Base-by-base conservation (phyloP, 2,329 filamentous ascomycete species). In the Dactylellina leptospora region DNA sequence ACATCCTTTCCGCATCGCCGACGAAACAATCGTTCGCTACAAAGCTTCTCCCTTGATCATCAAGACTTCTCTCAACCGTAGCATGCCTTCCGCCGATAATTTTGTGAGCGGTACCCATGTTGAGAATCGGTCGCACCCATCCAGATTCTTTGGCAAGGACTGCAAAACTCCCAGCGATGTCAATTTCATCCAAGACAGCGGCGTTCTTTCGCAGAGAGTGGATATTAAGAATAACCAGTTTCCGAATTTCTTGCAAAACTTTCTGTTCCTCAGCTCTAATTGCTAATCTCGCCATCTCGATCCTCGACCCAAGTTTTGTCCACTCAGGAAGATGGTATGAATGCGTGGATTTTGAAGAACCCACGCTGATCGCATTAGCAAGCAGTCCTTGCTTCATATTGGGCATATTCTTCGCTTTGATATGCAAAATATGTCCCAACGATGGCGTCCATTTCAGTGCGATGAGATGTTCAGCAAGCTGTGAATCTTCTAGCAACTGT, bases 21-120 rank as follows among this genome's bases (percentile, higher is more conserved):
- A 97, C 84, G 36, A 90, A 83, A 79, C 92, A 96, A 81, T 97
- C 91, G 76, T 97, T 97, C 53, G 87, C 85, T 45, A 91, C 88
- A 78, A 97, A 97, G 9, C 82, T 87, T 27, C 92, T 87, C 0
- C 93, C 93, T 78, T 92, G 88, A 74, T 90, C 87, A 74, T 86
- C 83, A 1, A 99, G 83, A 0, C 92, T 91, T 9, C 88, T 85
- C 79, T 96, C 93, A 50, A 99, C 95, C 2, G 93, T 97, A 1
- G 93, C 91, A 81, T 99, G 95, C 23, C 95, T 86, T 13, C 95
- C 95, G 23, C 90, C 92, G 8, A 96, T 81, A 76, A 99, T 90
- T 71, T 88, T 88, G 79, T 96, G 91, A 2, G 83, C 81, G 0
- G 84, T 86, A 6, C 83, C 82, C 76, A 56, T 63, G 76, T 89